These are phyloP conservation scores for Cutaneotrichosporon sp. DNA, from an alignment of 1,284 basidiomycete genomes.

Conservation along the genomic window DNA sequence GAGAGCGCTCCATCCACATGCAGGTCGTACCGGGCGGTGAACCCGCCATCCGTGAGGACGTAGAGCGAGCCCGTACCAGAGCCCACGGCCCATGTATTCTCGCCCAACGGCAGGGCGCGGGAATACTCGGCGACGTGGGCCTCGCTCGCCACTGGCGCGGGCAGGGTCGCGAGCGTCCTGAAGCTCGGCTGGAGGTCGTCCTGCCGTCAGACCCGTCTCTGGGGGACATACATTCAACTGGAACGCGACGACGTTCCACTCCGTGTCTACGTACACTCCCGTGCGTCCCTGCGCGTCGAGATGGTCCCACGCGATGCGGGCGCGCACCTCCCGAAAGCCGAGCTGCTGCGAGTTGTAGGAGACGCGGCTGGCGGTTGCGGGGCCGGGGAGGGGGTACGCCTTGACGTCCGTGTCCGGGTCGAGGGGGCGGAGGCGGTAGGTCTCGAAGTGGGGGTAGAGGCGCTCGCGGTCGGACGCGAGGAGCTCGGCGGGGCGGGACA, in stretches of 20 bases:
- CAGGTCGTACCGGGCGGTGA: conserved; percentile 63
- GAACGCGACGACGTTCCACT: conserved; percentile 66
- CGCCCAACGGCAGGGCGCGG: conserved; percentile 63
- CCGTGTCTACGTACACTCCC: conserved; percentile 68
- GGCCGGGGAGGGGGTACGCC: conserved; percentile 32
- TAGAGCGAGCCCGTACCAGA: conserved; percentile 74
- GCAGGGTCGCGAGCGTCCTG: conserved; percentile 63
- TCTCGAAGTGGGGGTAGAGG: conserved; percentile 48
- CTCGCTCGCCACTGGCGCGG: conserved; percentile 50
- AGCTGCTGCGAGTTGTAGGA: conserved; percentile 37
- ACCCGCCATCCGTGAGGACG: conserved; percentile 50
- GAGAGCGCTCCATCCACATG: conserved; percentile 30
- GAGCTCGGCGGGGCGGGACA: conserved; percentile 27
- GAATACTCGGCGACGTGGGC: conserved; percentile 71
- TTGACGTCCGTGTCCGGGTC: conserved; percentile 34
- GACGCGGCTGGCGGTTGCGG: conserved; percentile 43
- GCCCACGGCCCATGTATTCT: conserved; percentile 62
- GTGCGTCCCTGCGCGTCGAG: conserved; percentile 60
- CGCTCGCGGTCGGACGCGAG: conserved; percentile 34
- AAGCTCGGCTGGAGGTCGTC: conserved; percentile 61
- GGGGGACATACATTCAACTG: conserved; percentile 54
- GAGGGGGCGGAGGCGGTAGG: conserved; percentile 45
- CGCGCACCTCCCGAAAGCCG: conserved; percentile 66
- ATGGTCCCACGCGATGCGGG: conserved; percentile 82
- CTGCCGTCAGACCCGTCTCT: conserved; percentile 48